Conservation (phyloP, 257 asterid genomes). For the Capsicum baccatum region DNA sequence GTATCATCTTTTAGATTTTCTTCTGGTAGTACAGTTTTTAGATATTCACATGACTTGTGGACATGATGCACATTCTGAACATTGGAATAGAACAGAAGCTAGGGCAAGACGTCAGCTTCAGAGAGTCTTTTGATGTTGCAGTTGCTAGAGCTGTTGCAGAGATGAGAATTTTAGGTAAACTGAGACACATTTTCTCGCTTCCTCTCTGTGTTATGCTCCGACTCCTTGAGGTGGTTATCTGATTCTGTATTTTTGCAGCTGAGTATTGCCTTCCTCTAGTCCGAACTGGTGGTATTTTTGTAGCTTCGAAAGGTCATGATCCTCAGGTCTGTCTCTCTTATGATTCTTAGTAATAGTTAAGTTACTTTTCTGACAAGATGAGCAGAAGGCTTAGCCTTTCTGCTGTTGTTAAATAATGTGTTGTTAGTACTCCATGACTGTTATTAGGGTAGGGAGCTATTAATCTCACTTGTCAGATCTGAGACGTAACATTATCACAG, state of each 20-base stretch:
- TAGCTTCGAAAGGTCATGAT: conserved; percentile 92
- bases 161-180: conserved; percentile 82
- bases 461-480: not conserved
- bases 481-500: not conserved
- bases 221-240: conserved; percentile 31
- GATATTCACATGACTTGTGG: conserved; percentile 22
- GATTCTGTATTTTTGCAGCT: conserved; percentile 54
- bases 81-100: conserved; percentile 59
- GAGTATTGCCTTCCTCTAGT: conserved; percentile 95
- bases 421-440: not conserved
- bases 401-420: not conserved
- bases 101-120: conserved; percentile 67
- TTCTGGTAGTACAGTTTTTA: not conserved
- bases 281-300: conserved; percentile 89
- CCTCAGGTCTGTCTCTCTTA: conserved; percentile 61
- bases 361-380: conserved; percentile 21
- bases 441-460: not conserved
- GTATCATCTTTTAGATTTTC: not conserved
- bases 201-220: not conserved
- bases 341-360: not conserved
- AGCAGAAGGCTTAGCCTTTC: conserved; percentile 2
- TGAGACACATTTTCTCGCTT: not conserved
- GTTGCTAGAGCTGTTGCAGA: conserved; percentile 99
- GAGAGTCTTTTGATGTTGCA: conserved; percentile 86
- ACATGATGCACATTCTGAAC: conserved; percentile 35